Evolutionary conservation across 768 basidiomycete species (phyloP).

Genomic region (Vararia minispora): DNA sequence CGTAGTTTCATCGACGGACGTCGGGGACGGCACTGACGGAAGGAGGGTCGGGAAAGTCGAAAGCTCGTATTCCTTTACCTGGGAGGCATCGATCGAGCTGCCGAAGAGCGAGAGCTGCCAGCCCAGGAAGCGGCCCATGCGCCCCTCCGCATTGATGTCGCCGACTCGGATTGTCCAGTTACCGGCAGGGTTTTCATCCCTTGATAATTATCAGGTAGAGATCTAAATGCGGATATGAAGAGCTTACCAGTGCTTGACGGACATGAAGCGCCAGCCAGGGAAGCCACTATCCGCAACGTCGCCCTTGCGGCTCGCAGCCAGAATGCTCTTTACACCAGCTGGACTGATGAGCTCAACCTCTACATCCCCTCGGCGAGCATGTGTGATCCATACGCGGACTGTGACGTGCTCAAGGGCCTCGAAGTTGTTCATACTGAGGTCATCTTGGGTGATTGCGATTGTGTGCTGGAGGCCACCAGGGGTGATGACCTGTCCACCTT

Average conservation of each 20-base stretch:
- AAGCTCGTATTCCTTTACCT: slow-evolving; percentile 52
- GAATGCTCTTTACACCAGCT: slow-evolving; percentile 70
- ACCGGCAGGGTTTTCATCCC: slow-evolving; percentile 90
- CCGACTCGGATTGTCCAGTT: slow-evolving; percentile 83
- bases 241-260: slow-evolving; percentile 89
- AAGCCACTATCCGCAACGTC: slow-evolving; percentile 64
- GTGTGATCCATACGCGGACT: slow-evolving; percentile 87
- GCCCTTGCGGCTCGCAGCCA: slow-evolving; percentile 58
- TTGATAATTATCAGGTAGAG: slow-evolving; percentile 23
- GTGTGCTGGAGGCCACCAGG: slow-evolving; percentile 52
- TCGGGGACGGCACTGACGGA: slow-evolving; percentile 27
- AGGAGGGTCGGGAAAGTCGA: slow-evolving; percentile 40
- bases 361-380: slow-evolving; percentile 78
- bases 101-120: slow-evolving; percentile 96
- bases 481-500: slow-evolving; percentile 57
- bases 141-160: slow-evolving; percentile 54
- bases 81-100: slow-evolving; percentile 60
- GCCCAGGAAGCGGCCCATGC: slow-evolving; percentile 63
- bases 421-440: slow-evolving; percentile 65
- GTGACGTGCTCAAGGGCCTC: slow-evolving; percentile 90
- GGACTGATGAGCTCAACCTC: slow-evolving; percentile 87
- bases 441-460: slow-evolving; percentile 53
- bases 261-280: slow-evolving; percentile 98
- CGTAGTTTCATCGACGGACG: slow-evolving; percentile 25
- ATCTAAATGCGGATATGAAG: slow-evolving; percentile 1